Evolutionary conservation across 768 basidiomycete species (phyloP), one percentile per base, ranked within the genome.

Genomic region (Phallus indusiatus): DNA sequence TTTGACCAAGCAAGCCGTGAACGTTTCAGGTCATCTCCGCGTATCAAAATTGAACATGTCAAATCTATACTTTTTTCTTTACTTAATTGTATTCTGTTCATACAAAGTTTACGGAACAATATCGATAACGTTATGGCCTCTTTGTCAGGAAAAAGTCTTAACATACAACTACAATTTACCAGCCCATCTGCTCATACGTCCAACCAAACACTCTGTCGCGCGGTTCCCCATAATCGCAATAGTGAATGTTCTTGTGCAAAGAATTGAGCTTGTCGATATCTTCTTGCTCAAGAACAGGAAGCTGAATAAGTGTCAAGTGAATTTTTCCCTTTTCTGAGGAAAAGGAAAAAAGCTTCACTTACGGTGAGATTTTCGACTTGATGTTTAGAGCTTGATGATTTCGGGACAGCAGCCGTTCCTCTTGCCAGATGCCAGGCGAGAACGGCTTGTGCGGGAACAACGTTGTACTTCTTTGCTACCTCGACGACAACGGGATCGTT

Each of bases 321-420:
- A 28, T 28, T 8, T 37, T 18, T 47, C 24, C 33, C 16, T 8
- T 37, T 8, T 37, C 16, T 37, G 8, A 16, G 16, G 16, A 8
- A 37, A 8, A 37, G 8, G 16, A 8, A 37, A 37, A 42, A 5
- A 42, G 11, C 50, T 21, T 34, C 33, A 69, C 74, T 53, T 58
- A 80, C 81, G 22, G 65, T 75, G 36, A 81, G 59, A 61, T 82
- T 82, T 59, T 76, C 74, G 64, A 73, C 76, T 68, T 83, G 80
- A 50, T 76, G 70, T 20, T 73, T 73, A 18, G 66, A 65, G 60
- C 81, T 73, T 18, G 69, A 68, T 56, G 78, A 80, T 70, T 78
- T 80, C 1, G 81, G 79, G 2, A 81, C 69, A 5, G 75, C 71
- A 18, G 72, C 66, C 5, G 73, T 74, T 0, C 76, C 75, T 22